Evolutionary conservation across 441 rosid genomes (phyloP).

Genomic region (Iberis amara): DNA sequence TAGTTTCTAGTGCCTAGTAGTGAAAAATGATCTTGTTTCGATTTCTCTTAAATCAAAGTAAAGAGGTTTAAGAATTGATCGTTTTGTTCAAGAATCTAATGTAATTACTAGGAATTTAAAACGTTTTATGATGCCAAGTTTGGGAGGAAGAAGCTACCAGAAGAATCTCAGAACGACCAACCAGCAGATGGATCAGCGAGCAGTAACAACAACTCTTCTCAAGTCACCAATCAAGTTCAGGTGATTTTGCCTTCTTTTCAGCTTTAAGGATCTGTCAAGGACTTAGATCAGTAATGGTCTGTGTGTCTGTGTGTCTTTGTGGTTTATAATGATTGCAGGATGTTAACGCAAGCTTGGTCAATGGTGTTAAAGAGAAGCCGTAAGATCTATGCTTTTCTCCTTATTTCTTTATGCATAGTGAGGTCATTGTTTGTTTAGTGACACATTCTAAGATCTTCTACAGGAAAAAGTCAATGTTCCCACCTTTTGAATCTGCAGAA

Average conservation of each 20-base stretch:
- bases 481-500: slow-evolving; percentile 82
- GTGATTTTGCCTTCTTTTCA: slow-evolving; percentile 34
- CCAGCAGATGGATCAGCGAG: slow-evolving; percentile 29
- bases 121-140: slow-evolving; percentile 73
- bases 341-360: slow-evolving; percentile 35
- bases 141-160: slow-evolving; percentile 63
- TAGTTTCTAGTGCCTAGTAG: too few species aligned
- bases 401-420: neutral
- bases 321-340: slow-evolving; percentile 33
- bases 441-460: slow-evolving; percentile 2
- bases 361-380: slow-evolving; percentile 50
- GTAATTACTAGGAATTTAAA: slow-evolving; percentile 60
- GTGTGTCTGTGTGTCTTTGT: neutral
- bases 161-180: slow-evolving; percentile 29
- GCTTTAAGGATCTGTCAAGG: too few species aligned
- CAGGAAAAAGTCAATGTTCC: slow-evolving; percentile 76
- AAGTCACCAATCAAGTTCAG: slow-evolving; percentile 48
- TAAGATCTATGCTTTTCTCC: slow-evolving; percentile 30
- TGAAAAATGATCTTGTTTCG: neutral
- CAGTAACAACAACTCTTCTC: slow-evolving; percentile 39
- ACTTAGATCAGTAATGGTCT: too few species aligned
- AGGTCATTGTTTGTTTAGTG: neutral
- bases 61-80: slow-evolving; percentile 1
- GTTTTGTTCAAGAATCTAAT: slow-evolving; percentile 24
- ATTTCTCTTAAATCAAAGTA: slow-evolving; percentile 32